Evolutionary conservation across 2,329 filamentous ascomycete genomes (phyloP).

Genomic region (Huntiella savannae): DNA sequence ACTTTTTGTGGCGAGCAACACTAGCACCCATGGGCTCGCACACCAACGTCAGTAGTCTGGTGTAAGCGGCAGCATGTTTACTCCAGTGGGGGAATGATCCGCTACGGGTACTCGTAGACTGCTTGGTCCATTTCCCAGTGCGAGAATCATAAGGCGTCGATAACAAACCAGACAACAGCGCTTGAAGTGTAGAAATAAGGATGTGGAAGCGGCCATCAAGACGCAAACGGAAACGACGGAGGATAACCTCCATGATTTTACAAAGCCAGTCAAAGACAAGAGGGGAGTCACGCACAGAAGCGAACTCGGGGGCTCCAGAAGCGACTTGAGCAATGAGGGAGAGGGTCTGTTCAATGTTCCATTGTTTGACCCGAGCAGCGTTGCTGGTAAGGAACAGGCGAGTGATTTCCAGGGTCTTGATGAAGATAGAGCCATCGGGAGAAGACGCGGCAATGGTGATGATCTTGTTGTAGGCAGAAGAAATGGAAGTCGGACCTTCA

Average conservation of each 20-base stretch:
- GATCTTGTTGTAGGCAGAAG: slow-evolving; percentile 24
- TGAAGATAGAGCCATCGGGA: slow-evolving; percentile 16
- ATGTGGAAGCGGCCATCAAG: slow-evolving; percentile 44
- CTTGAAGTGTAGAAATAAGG: slow-evolving; percentile 32
- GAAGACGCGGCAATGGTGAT: slow-evolving; percentile 6
- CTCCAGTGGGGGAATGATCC: slow-evolving; percentile 16
- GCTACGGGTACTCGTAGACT: slow-evolving; percentile 8
- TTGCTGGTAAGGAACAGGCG: slow-evolving; percentile 30
- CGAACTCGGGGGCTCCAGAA: slow-evolving; percentile 17
- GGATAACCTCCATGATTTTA: slow-evolving; percentile 34
- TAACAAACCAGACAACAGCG: slow-evolving; percentile 35
- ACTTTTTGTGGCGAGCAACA: slow-evolving; percentile 18
- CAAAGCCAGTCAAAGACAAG: slow-evolving; percentile 29
- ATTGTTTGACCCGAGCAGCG: slow-evolving; percentile 33
- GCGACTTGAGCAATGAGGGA: slow-evolving; percentile 21
- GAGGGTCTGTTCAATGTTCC: slow-evolving; percentile 36
- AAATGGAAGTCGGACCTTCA: slow-evolving; percentile 20
- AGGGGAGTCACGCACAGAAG: slow-evolving; percentile 17
- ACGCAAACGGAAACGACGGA: slow-evolving; percentile 40
- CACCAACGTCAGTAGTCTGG: slow-evolving; percentile 37
- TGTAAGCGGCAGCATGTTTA: slow-evolving; percentile 30
- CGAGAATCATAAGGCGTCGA: slow-evolving; percentile 19
- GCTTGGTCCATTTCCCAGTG: slow-evolving; percentile 15
- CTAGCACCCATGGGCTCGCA: slow-evolving; percentile 39
- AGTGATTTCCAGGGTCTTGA: slow-evolving; percentile 23